A percentile compares a stretch with the other conserved stretches of the same genome.
phyloP scores from a whole-genome alignment of 306 rosid species.

The Fragaria iinumae region DNA sequence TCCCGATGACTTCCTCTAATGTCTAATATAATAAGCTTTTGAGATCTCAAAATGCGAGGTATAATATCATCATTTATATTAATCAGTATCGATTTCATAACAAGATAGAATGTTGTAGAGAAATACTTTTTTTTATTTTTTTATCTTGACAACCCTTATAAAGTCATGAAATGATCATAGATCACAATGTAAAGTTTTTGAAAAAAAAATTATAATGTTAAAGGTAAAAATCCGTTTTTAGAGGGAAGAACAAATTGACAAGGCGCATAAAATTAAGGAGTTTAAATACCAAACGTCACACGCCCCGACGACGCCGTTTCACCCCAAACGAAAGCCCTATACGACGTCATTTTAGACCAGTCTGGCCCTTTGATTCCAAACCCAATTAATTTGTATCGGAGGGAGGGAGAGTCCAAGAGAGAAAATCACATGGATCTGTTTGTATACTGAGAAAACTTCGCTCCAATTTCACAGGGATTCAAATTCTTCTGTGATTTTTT shows the following conservation, averaged over 20 bases:
- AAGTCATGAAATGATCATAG: neutral
- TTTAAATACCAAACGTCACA: neutral
- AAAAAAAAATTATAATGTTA: too few species aligned
- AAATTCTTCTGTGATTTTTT: neutral
- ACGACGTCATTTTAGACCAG: neutral
- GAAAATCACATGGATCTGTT: constrained; percentile 1
- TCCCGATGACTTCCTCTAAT: too few species aligned
- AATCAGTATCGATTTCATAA: too few species aligned
- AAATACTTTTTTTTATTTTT: too few species aligned
- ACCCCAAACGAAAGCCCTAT: neutral
- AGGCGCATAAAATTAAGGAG: neutral
- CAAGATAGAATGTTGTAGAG: too few species aligned
- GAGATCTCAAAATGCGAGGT: too few species aligned
- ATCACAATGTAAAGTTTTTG: neutral
- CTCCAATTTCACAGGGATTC: neutral
- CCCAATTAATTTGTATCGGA: neutral
- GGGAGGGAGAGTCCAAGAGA: neutral
- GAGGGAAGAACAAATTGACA: neutral
- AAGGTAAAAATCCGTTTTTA: neutral
- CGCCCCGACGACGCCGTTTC: neutral
- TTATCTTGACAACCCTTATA: too few species aligned
- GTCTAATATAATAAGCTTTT: too few species aligned
- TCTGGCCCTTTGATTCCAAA: neutral
- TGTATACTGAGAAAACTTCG: constrained; percentile 1
- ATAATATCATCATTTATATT: too few species aligned